Base-by-base conservation (phyloP, 331 rosid genomes). In the Pyracantha coccinea region DNA sequence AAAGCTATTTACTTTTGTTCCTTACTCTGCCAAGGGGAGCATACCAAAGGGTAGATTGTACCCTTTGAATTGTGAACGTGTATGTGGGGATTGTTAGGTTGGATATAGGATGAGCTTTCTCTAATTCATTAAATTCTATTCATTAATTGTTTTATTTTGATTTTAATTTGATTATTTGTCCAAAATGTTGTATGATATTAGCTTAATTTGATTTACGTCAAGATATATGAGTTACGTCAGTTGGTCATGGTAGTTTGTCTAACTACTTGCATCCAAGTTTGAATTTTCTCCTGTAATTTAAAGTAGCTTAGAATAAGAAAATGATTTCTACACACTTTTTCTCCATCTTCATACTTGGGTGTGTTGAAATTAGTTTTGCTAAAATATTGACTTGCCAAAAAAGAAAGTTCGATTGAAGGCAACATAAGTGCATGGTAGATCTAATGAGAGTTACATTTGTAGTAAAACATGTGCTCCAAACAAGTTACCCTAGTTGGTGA, bases 31-130 rank as follows among this genome's bases (percentile, higher is more conserved):
- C 38, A 19, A 66, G 77, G 87, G 83, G 78, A 71, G 85, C 55
- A 80, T 83, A 78, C 86, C 71, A 81, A 88, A 69, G 88, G 78
- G 77, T 52, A 17, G 55, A 5, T 66, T 80, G 77, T 69, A 29
- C 62, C 76, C 75, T 75, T 75, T 73, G 81, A 57, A 55, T 55
- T 74, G 77, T 75, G 78, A 67, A 73, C 79, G 73, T 65, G 81
- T 80, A 73, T 83, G 71, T 53, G 68, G 68, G 68, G 66, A 61
- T 70, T 77, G 27, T 83, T 68, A 72, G 61, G 92, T 64, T 73
- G 76, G 80, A 45, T 76, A 59, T 23, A 76, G 76, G 54, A 75
- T 84, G 80, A 79, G 83, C 77, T 78, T 72, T 72, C 24, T 81
- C 83, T 76, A 35, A 73, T 84, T 79, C 71, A 33, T 38, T 79